Conservation (phyloP, 2,329 filamentous ascomycete genomes). For the Diaporthe helianthi region DNA sequence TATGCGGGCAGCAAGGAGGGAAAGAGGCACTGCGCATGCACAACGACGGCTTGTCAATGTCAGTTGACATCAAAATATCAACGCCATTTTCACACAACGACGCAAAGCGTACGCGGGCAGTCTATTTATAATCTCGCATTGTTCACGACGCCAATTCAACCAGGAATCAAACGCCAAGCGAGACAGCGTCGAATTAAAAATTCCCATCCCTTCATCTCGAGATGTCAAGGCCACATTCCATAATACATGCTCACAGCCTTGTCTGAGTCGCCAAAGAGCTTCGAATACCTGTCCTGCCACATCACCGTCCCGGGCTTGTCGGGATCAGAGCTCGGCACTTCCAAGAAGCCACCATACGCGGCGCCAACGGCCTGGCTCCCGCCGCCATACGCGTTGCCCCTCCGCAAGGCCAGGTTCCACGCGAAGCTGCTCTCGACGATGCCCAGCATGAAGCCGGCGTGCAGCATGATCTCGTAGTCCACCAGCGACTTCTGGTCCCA, state of each 20-base stretch:
- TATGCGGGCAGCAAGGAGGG: no score
- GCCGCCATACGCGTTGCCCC: slow-evolving; percentile 41
- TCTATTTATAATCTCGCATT: background rate
- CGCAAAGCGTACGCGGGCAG: background rate
- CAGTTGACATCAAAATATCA: background rate
- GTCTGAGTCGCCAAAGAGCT: slow-evolving; percentile 41
- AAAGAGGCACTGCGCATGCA: background rate
- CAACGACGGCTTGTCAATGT: background rate
- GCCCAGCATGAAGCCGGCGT: slow-evolving; percentile 52
- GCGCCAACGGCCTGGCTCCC: slow-evolving; percentile 5
- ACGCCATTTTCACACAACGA: background rate
- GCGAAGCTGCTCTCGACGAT: slow-evolving; percentile 53
- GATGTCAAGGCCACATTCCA: slow-evolving; percentile 33
- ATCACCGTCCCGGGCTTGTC: slow-evolving; percentile 34
- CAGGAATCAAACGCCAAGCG: background rate
- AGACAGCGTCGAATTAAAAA: background rate
- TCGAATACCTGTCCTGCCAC: slow-evolving; percentile 45
- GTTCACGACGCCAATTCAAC: background rate
- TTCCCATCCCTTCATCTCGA: background rate
- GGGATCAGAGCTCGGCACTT: slow-evolving; percentile 28
- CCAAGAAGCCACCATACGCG: background rate
- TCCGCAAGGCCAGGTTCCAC: slow-evolving; percentile 54
- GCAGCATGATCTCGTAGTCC: slow-evolving; percentile 57
- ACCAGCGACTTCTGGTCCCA: slow-evolving; percentile 59
- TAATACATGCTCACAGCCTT: slow-evolving; percentile 30